These are phyloP conservation scores for Tricholoma matsutake DNA, from an alignment of 768 basidiomycete genomes.

Conservation along the genomic window DNA sequence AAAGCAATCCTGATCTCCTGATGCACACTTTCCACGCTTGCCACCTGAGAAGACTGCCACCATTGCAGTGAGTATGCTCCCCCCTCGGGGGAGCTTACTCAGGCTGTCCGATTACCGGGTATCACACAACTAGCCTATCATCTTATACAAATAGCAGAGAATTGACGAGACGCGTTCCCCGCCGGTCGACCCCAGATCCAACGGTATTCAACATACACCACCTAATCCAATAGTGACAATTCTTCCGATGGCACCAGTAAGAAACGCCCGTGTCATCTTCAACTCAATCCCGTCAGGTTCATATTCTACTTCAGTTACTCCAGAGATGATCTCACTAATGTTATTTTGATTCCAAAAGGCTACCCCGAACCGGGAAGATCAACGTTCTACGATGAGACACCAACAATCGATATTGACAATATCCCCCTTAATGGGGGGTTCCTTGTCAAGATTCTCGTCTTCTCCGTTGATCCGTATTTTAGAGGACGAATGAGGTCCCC, in stretches of 20 bases:
- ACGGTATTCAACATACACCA: too few species aligned
- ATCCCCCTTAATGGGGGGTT: slow-evolving; percentile 36
- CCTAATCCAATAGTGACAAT: too few species aligned
- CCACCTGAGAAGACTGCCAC: too few species aligned
- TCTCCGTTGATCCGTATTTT: slow-evolving; percentile 47
- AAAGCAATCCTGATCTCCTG: too few species aligned
- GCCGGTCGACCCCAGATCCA: too few species aligned
- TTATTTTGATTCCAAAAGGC: background rate
- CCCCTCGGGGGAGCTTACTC: too few species aligned
- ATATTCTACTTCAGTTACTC: background rate
- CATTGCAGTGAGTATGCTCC: too few species aligned
- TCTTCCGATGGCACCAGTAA: slow-evolving; percentile 25
- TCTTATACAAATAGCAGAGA: too few species aligned
- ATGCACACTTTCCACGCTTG: too few species aligned
- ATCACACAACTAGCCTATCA: too few species aligned
- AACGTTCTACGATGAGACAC: slow-evolving; percentile 33
- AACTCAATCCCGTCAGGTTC: slow-evolving; percentile 34
- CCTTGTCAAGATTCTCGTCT: slow-evolving; percentile 40
- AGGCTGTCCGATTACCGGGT: too few species aligned
- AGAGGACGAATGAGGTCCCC: slow-evolving; percentile 33
- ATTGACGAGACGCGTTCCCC: too few species aligned
- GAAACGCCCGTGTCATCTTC: slow-evolving; percentile 36
- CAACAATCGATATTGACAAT: slow-evolving; percentile 42
- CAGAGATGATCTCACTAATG: background rate
- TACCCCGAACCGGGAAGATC: slow-evolving; percentile 33